Evolutionary conservation across 768 basidiomycete genomes (phyloP).

Genomic region (Panus rudis): DNA sequence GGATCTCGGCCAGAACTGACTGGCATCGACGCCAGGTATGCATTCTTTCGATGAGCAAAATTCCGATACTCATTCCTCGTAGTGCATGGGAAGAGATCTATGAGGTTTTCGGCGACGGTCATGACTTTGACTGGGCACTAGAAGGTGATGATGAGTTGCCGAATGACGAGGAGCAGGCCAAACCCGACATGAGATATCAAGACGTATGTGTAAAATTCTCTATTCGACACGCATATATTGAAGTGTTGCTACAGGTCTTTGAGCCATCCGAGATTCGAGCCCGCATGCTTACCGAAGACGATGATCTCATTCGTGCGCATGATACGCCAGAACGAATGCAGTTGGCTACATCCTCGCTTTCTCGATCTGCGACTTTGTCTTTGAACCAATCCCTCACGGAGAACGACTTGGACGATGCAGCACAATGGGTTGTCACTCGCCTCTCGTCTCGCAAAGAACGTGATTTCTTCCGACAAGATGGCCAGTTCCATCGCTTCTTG

Average conservation of each 20-base stretch:
- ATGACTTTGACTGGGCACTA: conserved; percentile 94
- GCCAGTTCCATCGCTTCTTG: conserved; percentile 52
- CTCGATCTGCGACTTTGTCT: conserved; percentile 52
- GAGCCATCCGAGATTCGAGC: conserved; percentile 94
- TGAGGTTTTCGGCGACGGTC: conserved; percentile 94
- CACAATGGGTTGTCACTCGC: conserved; percentile 82
- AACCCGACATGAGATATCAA: conserved; percentile 74
- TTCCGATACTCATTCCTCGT: conserved; percentile 12
- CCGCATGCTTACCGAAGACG: conserved; percentile 85
- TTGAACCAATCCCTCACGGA: conserved; percentile 58
- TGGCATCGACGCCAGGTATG: conserved; percentile 81
- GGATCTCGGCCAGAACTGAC: conserved; percentile 63
- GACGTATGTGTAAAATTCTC: conserved; percentile 51
- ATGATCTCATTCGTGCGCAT: conserved; percentile 82
- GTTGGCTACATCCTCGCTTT: conserved; percentile 79
- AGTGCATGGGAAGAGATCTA: conserved; percentile 95
- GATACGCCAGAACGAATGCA: conserved; percentile 98
- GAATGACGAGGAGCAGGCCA: conserved; percentile 44
- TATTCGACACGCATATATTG: conserved; percentile 6
- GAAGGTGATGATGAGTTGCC: conserved; percentile 64
- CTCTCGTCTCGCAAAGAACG: conserved; percentile 64
- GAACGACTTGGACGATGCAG: conserved; percentile 71
- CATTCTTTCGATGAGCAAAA: conserved; percentile 10
- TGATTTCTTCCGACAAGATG: conserved; percentile 65
- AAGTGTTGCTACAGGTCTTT: conserved; percentile 61